phyloP scores from a whole-genome alignment of 2,329 filamentous ascomycete species.

The Pyrenophora seminiperda region DNA sequence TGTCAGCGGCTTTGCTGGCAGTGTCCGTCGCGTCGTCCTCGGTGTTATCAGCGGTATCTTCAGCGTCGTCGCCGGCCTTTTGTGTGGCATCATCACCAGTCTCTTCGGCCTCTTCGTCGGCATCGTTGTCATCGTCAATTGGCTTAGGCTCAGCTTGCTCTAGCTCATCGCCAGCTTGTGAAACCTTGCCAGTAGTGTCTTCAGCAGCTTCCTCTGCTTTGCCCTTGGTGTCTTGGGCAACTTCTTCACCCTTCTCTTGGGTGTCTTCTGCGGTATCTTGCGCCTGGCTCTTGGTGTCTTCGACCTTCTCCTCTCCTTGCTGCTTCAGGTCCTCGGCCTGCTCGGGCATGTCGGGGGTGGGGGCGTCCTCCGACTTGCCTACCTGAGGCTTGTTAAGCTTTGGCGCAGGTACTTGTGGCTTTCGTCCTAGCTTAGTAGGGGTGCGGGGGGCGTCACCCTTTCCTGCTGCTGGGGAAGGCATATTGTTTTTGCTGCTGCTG shows the following conservation, averaged over 20 bases:
- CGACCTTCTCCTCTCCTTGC: conserved; percentile 42
- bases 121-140: conserved; percentile 49
- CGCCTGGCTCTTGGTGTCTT: conserved; percentile 50
- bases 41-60: conserved; percentile 44
- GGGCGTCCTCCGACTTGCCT: conserved; percentile 43
- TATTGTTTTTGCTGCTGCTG: conserved; percentile 20
- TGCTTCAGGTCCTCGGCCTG: conserved; percentile 47
- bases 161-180: conserved; percentile 53
- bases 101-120: conserved; percentile 31
- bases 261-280: conserved; percentile 44
- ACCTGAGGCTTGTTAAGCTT: conserved; percentile 50
- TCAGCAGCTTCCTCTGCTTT: conserved; percentile 43
- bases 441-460: conserved; percentile 57
- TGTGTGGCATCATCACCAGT: conserved; percentile 49
- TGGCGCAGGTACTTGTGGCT: conserved; percentile 48
- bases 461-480: conserved; percentile 59
- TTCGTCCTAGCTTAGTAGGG: conserved; percentile 57
- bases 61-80: conserved; percentile 54
- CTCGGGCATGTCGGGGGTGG: conserved; percentile 44
- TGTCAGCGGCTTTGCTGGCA: conserved; percentile 43
- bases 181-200: conserved; percentile 54
- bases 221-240: conserved; percentile 46
- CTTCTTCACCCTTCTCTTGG: conserved; percentile 36
- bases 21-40: conserved; percentile 49
- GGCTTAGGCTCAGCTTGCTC: conserved; percentile 55